A percentile compares a stretch with the other conserved stretches of the same genome.
Evolutionary conservation across 306 rosid genomes (phyloP).

Genomic region (Malus sieversii): DNA sequence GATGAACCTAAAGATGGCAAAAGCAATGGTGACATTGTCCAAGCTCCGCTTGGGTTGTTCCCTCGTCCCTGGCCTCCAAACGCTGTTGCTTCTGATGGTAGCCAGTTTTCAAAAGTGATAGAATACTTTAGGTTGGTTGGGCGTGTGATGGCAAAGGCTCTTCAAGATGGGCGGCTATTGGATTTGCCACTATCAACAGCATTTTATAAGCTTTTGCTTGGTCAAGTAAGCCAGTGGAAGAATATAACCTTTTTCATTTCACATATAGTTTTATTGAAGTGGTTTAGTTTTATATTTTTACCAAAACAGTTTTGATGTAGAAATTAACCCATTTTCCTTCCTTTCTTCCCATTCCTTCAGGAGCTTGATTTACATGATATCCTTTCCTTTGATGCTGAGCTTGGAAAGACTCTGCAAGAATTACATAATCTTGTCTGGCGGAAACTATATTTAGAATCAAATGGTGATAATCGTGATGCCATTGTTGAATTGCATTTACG

Average conservation of each 20-base stretch:
- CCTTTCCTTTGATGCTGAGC: slow-evolving; percentile 74
- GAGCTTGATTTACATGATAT: slow-evolving; percentile 97
- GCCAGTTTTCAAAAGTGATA: slow-evolving; percentile 54
- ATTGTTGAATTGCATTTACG: slow-evolving; percentile 42
- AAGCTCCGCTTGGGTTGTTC: slow-evolving; percentile 84
- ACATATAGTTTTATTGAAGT: neutral
- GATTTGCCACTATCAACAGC: slow-evolving; percentile 87
- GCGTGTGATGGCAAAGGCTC: slow-evolving; percentile 95
- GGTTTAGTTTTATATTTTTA: neutral
- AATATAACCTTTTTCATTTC: neutral
- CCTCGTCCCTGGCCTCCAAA: slow-evolving; percentile 87
- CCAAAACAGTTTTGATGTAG: neutral
- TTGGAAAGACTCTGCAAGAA: slow-evolving; percentile 90
- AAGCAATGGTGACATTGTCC: slow-evolving; percentile 50
- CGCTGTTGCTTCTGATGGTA: slow-evolving; percentile 67
- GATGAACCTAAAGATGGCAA: slow-evolving; percentile 41
- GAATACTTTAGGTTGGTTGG: slow-evolving; percentile 91
- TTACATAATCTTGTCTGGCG: slow-evolving; percentile 69
- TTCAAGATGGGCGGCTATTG: slow-evolving; percentile 93
- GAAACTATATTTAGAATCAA: slow-evolving; percentile 54
- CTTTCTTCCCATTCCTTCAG: slow-evolving; percentile 30
- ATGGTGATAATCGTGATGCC: slow-evolving; percentile 29
- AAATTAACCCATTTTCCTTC: neutral
- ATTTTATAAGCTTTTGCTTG: slow-evolving; percentile 81
- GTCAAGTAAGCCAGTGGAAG: slow-evolving; percentile 60